Percentiles rank a stretch among this genome's conserved stretches.
Evolutionary conservation across 2,329 filamentous ascomycete genomes (phyloP).

Genomic region (Chlorencoelia australis): DNA sequence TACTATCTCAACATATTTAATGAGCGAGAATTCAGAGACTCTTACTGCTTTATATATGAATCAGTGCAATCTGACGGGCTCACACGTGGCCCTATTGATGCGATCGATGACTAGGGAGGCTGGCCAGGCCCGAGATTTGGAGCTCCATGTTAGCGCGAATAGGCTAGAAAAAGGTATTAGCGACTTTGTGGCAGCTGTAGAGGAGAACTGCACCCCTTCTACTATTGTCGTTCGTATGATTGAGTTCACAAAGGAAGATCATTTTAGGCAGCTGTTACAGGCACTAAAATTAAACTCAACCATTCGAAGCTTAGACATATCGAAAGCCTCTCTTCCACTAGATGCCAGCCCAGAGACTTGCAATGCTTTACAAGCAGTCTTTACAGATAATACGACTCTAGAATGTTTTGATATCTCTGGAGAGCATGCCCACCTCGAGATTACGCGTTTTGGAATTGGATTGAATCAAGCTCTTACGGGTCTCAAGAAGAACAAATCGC

Average conservation of each 20-base stretch:
- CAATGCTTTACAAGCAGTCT: slow-evolving; percentile 50
- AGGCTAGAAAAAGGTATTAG: slow-evolving; percentile 39
- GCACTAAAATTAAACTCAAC: slow-evolving; percentile 53
- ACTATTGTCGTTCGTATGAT: slow-evolving; percentile 58
- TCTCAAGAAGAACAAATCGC: slow-evolving; percentile 50
- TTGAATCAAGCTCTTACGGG: slow-evolving; percentile 57
- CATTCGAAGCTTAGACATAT: slow-evolving; percentile 56
- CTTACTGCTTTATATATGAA: slow-evolving; percentile 54
- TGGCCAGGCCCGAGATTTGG: slow-evolving; percentile 44
- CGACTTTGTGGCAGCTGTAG: slow-evolving; percentile 41
- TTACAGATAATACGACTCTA: slow-evolving; percentile 56
- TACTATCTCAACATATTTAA: slow-evolving; percentile 53
- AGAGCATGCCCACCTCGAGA: slow-evolving; percentile 61
- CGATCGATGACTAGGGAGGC: slow-evolving; percentile 47
- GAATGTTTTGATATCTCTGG: slow-evolving; percentile 61
- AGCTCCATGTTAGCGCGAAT: slow-evolving; percentile 54
- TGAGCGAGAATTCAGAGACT: slow-evolving; percentile 47
- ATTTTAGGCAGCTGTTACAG: slow-evolving; percentile 50
- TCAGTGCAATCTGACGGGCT: slow-evolving; percentile 55
- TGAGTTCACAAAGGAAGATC: slow-evolving; percentile 38
- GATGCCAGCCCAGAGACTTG: slow-evolving; percentile 60
- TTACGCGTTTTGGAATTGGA: slow-evolving; percentile 57
- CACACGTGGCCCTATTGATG: slow-evolving; percentile 54
- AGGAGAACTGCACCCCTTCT: slow-evolving; percentile 44
- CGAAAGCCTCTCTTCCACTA: slow-evolving; percentile 58